phyloP scores from a whole-genome alignment of 129 eudicot species.

The Tagetes patula region DNA sequence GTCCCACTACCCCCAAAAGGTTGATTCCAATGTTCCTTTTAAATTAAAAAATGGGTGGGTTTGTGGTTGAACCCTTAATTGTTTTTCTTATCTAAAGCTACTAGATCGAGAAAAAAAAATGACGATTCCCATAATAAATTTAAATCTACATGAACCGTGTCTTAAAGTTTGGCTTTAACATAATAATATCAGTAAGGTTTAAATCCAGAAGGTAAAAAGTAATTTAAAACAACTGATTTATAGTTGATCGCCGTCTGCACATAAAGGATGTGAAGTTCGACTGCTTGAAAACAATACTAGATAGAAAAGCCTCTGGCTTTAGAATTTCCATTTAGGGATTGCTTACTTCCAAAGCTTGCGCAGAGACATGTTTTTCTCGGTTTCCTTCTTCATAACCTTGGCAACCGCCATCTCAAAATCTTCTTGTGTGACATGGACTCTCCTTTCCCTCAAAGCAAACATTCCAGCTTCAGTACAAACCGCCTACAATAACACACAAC shows the following conservation, averaged over 20 bases:
- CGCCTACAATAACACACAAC: slow-evolving; percentile 26
- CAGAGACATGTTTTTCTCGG: slow-evolving; percentile 43
- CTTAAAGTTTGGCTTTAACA: slow-evolving; percentile 6
- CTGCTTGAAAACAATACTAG: neutral
- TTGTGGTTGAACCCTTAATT: too few species aligned
- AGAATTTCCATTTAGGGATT: neutral
- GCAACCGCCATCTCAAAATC: slow-evolving; percentile 54
- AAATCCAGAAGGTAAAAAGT: neutral
- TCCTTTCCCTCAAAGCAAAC: slow-evolving; percentile 52
- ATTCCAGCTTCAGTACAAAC: slow-evolving; percentile 50
- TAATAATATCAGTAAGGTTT: neutral
- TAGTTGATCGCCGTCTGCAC: neutral
- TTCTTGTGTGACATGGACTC: slow-evolving; percentile 48
- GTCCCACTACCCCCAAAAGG: too few species aligned
- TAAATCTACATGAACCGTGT: neutral
- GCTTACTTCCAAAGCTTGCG: slow-evolving; percentile 39
- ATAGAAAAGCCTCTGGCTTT: neutral
- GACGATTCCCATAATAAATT: neutral
- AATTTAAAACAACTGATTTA: neutral
- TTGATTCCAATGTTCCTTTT: too few species aligned
- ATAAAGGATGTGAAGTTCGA: neutral
- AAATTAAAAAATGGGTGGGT: too few species aligned
- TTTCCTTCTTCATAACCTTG: slow-evolving; percentile 45
- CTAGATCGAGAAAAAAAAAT: neutral
- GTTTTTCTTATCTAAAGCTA: too few species aligned